Base-by-base conservation (phyloP, 192 early-diverging fungal species). In the Oehlia diaphana region DNA sequence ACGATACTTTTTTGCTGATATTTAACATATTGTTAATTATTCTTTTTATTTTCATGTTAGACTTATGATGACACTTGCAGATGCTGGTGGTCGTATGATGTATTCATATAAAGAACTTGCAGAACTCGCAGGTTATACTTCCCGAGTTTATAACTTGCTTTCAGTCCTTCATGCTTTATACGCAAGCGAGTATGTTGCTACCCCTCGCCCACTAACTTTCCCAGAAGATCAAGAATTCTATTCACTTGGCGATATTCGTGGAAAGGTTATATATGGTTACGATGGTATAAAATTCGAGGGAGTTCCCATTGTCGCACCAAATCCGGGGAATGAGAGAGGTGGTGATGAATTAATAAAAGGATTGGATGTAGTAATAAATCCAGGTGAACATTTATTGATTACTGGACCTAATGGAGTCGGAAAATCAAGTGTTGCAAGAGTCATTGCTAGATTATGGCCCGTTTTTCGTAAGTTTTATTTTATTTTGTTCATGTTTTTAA, bases 51-150 rank as follows among this genome's bases (percentile, higher is more conserved):
- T 14, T 16, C 50, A 7, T 58, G 6, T 58, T 58, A 88, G 96
- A 78, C 89, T 96, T 68, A 88, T 98, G 89, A 87, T 99, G 79
- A 93, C 93, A 28, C 84, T 95, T 49, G 92, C 95, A 7, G 97
- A 99, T 82, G 97, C 97, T 28, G 94, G 94, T 84, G 97, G 97
- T 35, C 92, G 97, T 79, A 91, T 98, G 88, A 99, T 99, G 95
- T 96, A 96, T 83, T 94, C 96, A 39, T 95, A 95, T 87, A 97
- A 97, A 85, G 95, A 96, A 84, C 80, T 96, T 79, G 91, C 93
- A 72, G 96, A 97, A 87, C 89, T 97, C 63, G 94, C 95, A 1
- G 96, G 96, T 44, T 94, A 94, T 79, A 96, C 96, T 31, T 90
- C 88, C 42, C 90, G 96, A 77, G 97, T 98, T 28, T 95, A 93